Evolutionary conservation across 2,329 filamentous ascomycete species (phyloP).

Genomic region (Chrysosporium queenslandicum): DNA sequence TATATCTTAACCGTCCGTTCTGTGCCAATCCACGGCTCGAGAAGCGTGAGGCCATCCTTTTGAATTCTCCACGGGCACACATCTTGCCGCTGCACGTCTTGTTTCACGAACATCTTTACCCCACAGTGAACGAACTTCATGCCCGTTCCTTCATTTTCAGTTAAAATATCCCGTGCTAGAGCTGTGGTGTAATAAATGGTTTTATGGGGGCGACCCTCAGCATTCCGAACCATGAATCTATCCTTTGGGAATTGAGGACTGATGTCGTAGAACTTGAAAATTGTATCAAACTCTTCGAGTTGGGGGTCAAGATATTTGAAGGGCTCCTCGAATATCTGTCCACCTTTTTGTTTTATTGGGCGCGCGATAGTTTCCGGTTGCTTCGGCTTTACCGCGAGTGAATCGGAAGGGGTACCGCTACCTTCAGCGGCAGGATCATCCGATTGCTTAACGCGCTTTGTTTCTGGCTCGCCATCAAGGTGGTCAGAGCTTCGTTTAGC

Average conservation of each 20-base stretch:
- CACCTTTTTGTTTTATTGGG: slow-evolving; percentile 31
- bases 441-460: slow-evolving; percentile 35
- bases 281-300: slow-evolving; percentile 65
- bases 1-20: slow-evolving; percentile 63
- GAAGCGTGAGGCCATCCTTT: slow-evolving; percentile 80
- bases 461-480: slow-evolving; percentile 23
- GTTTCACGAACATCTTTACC: slow-evolving; percentile 98
- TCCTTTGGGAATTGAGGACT: slow-evolving; percentile 76
- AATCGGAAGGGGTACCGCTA: slow-evolving; percentile 10
- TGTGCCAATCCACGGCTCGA: slow-evolving; percentile 80
- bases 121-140: slow-evolving; percentile 95
- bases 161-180: slow-evolving; percentile 74
- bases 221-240: slow-evolving; percentile 93
- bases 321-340: slow-evolving; percentile 65
- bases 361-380: slow-evolving; percentile 18
- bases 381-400: slow-evolving; percentile 24
- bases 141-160: slow-evolving; percentile 76
- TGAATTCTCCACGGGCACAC: slow-evolving; percentile 94
- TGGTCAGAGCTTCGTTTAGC: slow-evolving; percentile 30
- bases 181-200: slow-evolving; percentile 93
- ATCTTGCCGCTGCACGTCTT: slow-evolving; percentile 76
- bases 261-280: slow-evolving; percentile 76
- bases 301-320: slow-evolving; percentile 78
- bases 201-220: slow-evolving; percentile 74
- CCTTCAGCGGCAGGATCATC: slow-evolving; percentile 26